phyloP scores from a whole-genome alignment of 2,329 filamentous ascomycete species.

The Neospermospora avenae region DNA sequence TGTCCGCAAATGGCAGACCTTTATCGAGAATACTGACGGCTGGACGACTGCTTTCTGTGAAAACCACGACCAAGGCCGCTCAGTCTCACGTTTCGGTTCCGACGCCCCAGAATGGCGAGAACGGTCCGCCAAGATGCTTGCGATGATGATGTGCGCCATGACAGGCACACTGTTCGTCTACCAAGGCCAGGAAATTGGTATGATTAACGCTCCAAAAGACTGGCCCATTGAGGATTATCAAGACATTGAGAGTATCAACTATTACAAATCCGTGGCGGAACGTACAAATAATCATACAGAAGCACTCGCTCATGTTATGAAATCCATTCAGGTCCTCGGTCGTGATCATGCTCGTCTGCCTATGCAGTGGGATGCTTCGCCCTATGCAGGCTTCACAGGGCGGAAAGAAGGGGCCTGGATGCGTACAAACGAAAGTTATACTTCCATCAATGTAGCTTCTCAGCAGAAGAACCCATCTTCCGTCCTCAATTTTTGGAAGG shows the following conservation, averaged over 20 bases:
- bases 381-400: slow-evolving; percentile 60
- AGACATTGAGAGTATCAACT: slow-evolving; percentile 49
- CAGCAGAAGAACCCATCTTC: slow-evolving; percentile 39
- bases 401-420: slow-evolving; percentile 54
- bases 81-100: slow-evolving; percentile 48
- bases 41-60: slow-evolving; percentile 61
- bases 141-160: slow-evolving; percentile 47
- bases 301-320: slow-evolving; percentile 45
- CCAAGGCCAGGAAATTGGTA: slow-evolving; percentile 59
- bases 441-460: slow-evolving; percentile 53
- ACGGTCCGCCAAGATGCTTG: slow-evolving; percentile 47
- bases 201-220: slow-evolving; percentile 52
- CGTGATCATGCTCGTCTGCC: slow-evolving; percentile 66
- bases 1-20: slow-evolving; percentile 47
- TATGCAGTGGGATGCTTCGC: slow-evolving; percentile 59
- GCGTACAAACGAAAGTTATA: slow-evolving; percentile 51
- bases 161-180: slow-evolving; percentile 56
- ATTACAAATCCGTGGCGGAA: slow-evolving; percentile 45
- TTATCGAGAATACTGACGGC: slow-evolving; percentile 50
- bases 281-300: slow-evolving; percentile 34
- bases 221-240: slow-evolving; percentile 50
- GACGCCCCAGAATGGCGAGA: slow-evolving; percentile 27
- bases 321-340: slow-evolving; percentile 41
- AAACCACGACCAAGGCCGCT: slow-evolving; percentile 60
- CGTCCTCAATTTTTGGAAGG: slow-evolving; percentile 33